These are phyloP conservation scores for Trypethelium eluteriae DNA, from an alignment of 495 filamentous ascomycete species.

Conservation along the genomic window DNA sequence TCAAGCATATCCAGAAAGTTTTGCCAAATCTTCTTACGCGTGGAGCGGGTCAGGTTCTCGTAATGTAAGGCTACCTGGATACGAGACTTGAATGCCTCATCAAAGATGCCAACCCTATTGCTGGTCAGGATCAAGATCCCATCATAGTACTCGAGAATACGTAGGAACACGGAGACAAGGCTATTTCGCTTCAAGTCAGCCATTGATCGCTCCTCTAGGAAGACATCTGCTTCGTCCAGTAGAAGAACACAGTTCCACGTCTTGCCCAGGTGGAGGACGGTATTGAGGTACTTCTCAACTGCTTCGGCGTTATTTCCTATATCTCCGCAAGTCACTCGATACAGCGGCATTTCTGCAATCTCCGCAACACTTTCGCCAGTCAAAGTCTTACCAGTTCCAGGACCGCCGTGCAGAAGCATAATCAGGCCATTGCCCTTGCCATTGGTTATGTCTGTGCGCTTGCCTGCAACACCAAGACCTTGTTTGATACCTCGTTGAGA, in stretches of 20 bases:
- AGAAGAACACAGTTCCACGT: conserved; percentile 22
- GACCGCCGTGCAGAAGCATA: conserved; percentile 21
- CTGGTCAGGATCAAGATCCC: conserved; percentile 60
- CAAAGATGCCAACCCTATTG: conserved; percentile 46
- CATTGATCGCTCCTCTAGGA: conserved; percentile 19
- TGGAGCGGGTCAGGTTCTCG: conserved; percentile 17
- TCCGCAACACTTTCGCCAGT: conserved; percentile 25
- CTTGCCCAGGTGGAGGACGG: conserved; percentile 17
- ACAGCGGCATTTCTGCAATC: conserved; percentile 21
- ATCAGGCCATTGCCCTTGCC: conserved; percentile 27
- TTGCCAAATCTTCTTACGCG: conserved; percentile 22
- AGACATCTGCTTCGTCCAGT: conserved; percentile 22
- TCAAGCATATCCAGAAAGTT: conserved; percentile 23
- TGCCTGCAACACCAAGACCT: conserved; percentile 2
- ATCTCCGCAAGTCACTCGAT: conserved; percentile 21
- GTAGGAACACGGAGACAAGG: conserved; percentile 26
- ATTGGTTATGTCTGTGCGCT: conserved; percentile 21
- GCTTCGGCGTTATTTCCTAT: conserved; percentile 12
- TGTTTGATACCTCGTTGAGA: conserved; percentile 13
- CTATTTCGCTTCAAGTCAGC: conserved; percentile 20
- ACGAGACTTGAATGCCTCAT: conserved; percentile 40
- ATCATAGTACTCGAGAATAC: conserved; percentile 58
- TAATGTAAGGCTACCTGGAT: conserved; percentile 43
- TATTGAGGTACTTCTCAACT: conserved; percentile 17
- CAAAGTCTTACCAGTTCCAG: conserved; percentile 23